phyloP scores from a whole-genome alignment of 75 land plant genomes.

The Azolla pinnata region DNA sequence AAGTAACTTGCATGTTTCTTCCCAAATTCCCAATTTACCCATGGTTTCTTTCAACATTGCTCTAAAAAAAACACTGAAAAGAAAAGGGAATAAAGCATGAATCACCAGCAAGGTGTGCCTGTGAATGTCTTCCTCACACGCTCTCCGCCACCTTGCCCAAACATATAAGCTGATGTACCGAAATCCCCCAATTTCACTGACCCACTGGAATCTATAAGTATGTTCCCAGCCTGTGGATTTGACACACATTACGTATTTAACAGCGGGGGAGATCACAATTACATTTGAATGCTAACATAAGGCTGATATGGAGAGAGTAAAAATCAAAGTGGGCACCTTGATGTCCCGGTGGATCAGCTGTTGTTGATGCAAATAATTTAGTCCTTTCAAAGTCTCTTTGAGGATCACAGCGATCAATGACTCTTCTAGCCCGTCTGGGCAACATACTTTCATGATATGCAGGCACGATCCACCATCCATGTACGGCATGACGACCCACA shows the following conservation, averaged over 20 bases:
- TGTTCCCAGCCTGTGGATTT: conserved; percentile 96
- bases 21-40: no score
- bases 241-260: no score
- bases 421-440: conserved; percentile 93
- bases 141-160: conserved; percentile 73
- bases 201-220: conserved; percentile 61
- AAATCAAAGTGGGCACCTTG: conserved; percentile 45
- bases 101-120: conserved; percentile 72
- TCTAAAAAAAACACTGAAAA: no score
- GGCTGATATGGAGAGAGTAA: background rate
- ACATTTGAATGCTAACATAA: no score
- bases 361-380: conserved; percentile 90
- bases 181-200: conserved; percentile 72
- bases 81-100: no score
- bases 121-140: conserved; percentile 65
- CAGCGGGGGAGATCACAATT: no score
- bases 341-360: conserved; percentile 99
- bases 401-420: conserved; percentile 67
- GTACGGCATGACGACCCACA: conserved; percentile 99
- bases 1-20: no score
- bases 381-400: conserved; percentile 82
- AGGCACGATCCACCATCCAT: conserved; percentile 98
- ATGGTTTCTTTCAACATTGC: no score
- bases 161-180: conserved; percentile 88
- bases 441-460: conserved; percentile 93